Base-by-base conservation (phyloP, 2,329 filamentous ascomycete species). In the Colletotrichum sp. region DNA sequence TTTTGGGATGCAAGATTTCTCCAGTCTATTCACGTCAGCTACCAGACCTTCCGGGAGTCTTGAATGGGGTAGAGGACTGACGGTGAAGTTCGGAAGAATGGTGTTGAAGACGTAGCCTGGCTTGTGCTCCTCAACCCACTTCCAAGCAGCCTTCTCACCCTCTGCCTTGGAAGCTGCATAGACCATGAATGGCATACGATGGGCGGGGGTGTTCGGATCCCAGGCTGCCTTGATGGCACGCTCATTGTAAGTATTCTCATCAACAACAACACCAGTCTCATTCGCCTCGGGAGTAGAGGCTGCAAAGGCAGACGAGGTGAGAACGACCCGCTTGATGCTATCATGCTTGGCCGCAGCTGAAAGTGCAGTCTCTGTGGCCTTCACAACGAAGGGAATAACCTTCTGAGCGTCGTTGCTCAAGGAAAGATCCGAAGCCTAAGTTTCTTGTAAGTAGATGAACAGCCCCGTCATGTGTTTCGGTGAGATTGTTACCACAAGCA, bases 101-200 rank as follows among this genome's bases (percentile, higher is more conserved):
- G 71, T 48, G 75, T 84, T 85, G 8, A 83, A 78, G 0, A 79
- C 77, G n/a, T 86, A 80, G 1, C 78, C 77, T 2, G 82, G 84
- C 10, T 81, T 83, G 48, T 82, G 59, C 69, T 85, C 80, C 24
- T 83, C 76, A 4, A 82, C 75, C 68, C 82, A 88, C 18, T 84
- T 82, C 86, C 86, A 88, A 5, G 84, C 44, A 5, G 80, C 84
- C 68, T 82, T 79, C 65, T 88, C 86, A 0, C 79, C 80, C 26
- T 83, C 82, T 1, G 81, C 78, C 75, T 88, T 88, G 73, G 84
- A 85, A 0, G 86, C 85, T 0, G 77, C 78, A 68, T 88, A 88
- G 1, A 84, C 81, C 7, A 67, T 10, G 4, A 57, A 77, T 0
- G 72, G 48, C 32, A 81, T 79, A 1, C 81, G 79, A 0, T 80